phyloP scores from a whole-genome alignment of 2,329 filamentous ascomycete genomes.

The Aspergillus transmontanensis region DNA sequence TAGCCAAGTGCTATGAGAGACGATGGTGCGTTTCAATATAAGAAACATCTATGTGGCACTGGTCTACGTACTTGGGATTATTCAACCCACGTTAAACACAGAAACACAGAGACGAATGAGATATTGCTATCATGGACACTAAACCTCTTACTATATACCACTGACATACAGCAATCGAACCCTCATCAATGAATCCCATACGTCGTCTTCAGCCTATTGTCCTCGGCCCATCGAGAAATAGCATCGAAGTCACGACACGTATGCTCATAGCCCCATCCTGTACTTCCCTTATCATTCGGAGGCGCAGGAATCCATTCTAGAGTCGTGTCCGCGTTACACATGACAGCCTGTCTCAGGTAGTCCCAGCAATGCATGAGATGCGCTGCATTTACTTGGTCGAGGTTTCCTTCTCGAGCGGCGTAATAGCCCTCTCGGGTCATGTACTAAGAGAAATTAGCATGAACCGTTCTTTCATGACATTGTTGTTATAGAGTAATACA shows the following conservation, averaged over 20 bases:
- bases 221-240: not conserved
- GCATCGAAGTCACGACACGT: not conserved
- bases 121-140: not conserved
- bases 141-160: too few species aligned
- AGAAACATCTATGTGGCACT: too few species aligned
- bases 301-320: not conserved
- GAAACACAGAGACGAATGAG: too few species aligned
- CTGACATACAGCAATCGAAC: too few species aligned
- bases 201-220: not conserved
- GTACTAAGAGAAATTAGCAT: not conserved
- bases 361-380: not conserved
- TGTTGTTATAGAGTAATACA: too few species aligned
- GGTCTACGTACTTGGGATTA: too few species aligned
- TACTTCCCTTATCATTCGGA: not conserved
- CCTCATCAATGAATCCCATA: not conserved
- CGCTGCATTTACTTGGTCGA: not conserved
- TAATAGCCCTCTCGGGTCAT: not conserved
- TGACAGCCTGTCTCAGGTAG: not conserved
- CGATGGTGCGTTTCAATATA: too few species aligned
- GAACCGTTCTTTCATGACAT: too few species aligned
- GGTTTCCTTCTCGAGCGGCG: not conserved
- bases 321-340: not conserved
- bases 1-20: too few species aligned
- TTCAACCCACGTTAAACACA: too few species aligned
- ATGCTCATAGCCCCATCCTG: not conserved